phyloP scores from a whole-genome alignment of 495 filamentous ascomycete genomes.

The Aspergillus coremiiformis region DNA sequence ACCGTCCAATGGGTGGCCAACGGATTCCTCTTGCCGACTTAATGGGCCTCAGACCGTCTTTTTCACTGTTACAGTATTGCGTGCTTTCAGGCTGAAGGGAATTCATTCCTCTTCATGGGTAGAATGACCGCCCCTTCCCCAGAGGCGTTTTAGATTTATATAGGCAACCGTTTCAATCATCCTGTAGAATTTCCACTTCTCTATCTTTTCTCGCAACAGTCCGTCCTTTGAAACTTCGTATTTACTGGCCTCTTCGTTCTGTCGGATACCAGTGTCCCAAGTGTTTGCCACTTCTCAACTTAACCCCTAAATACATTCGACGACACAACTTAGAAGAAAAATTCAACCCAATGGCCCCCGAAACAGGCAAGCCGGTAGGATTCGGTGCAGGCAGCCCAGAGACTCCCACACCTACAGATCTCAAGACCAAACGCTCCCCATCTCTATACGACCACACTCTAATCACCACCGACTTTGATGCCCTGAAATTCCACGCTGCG shows the following conservation, averaged over 20 bases:
- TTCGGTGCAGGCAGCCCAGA: background rate
- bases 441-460: slow-evolving; percentile 25
- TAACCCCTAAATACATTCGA: background rate
- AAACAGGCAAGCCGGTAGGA: slow-evolving; percentile 4
- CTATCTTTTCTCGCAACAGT: background rate
- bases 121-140: slow-evolving; percentile 2
- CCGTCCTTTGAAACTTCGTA: background rate
- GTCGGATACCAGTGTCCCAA: background rate
- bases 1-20: background rate
- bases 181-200: background rate
- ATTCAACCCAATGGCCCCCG: slow-evolving; percentile 9
- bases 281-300: background rate
- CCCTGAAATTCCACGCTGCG: slow-evolving; percentile 30
- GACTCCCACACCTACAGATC: background rate
- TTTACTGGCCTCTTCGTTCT: background rate
- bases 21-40: background rate
- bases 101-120: too few relatives aligned
- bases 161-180: background rate
- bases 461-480: slow-evolving; percentile 28
- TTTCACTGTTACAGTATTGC: slow-evolving; percentile 16
- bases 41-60: background rate
- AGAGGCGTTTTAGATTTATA: background rate
- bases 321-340: too few relatives aligned
- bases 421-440: background rate
- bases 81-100: slow-evolving; percentile 14